Evolutionary conservation across 176 grass and related monocot genomes (phyloP), one percentile per base, ranked within the genome.

Genomic region (Elymus sibiricus): DNA sequence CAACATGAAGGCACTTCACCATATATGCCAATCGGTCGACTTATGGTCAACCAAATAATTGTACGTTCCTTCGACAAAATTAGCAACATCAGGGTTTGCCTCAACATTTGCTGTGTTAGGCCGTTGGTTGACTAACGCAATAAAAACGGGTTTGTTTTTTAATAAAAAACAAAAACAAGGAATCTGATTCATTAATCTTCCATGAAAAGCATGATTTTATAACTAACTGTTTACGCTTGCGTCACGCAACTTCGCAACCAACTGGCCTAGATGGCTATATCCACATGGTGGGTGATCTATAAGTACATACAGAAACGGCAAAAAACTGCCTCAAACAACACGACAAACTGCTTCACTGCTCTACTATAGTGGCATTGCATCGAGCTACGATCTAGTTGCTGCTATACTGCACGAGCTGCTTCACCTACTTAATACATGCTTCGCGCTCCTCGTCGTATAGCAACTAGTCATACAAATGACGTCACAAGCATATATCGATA

Each of bases 291-390:
- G 26, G 71, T 74, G 74, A 87, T 75, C 74, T 51, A 37, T 19
- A 14, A 73, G 44, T 78, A 79, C 44, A 80, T 75, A 24, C 34
- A 26, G 22, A 79, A 80, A 61, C 6, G 63, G 63, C 47, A 80
- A 80, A 35, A 68, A 80, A 79, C 34, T 47, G 11, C 59, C 22
- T 79, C 67, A 44, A 66, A 58, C 4, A 46, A 21, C 37, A 84
- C 14, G 15, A 29, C 80, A 60, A 8, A 38, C 43, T 25, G 25
- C 32, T 83, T 65, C 56, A 64, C 42, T 8, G 1, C 17, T 53
- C 24, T 5, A 9, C 24, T 37, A 15, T 6, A 12, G 2, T 73
- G 34, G 55, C 22, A 6, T 40, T 42, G 63, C 12, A 5, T 37
- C 25, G 46, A 82, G 11, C n/a, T 43, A 77, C 28, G 10, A 87